phyloP scores from a whole-genome alignment of 2,329 filamentous ascomycete species.

The Botrytis elliptica region DNA sequence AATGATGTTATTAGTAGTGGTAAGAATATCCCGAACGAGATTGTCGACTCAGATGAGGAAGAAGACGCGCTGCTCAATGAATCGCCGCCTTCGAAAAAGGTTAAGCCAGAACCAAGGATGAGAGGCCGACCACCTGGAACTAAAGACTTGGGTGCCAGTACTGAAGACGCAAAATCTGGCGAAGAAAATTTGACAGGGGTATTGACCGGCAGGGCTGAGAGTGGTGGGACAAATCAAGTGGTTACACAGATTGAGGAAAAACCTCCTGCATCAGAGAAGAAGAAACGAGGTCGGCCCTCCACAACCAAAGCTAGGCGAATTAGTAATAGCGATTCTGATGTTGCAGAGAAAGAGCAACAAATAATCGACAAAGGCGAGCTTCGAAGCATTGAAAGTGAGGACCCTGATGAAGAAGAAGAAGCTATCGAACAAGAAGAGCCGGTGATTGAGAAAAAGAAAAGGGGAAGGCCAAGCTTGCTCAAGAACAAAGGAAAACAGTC shows the following conservation, averaged over 20 bases:
- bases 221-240: no score
- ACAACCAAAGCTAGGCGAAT: background rate
- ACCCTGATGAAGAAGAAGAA: background rate
- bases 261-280: background rate
- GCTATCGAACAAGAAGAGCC: background rate
- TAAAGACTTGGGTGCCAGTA: background rate
- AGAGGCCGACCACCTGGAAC: background rate
- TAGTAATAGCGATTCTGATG: background rate
- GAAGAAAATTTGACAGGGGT: background rate
- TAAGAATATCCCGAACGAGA: background rate
- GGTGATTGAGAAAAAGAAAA: conserved; percentile 3
- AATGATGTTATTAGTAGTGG: background rate
- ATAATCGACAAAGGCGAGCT: background rate
- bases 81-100: background rate
- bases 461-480: conserved; percentile 11
- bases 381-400: background rate
- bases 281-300: conserved; percentile 2
- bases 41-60: background rate
- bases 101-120: background rate
- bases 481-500: background rate
- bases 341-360: background rate
- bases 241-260: background rate
- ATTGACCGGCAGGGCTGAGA: background rate
- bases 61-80: background rate
- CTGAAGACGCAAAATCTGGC: background rate